A percentile compares a stretch with the other conserved stretches of the same genome.
Conservation (phyloP, 1,284 basidiomycete species). For the Cryptococcus maquisensis region DNA sequence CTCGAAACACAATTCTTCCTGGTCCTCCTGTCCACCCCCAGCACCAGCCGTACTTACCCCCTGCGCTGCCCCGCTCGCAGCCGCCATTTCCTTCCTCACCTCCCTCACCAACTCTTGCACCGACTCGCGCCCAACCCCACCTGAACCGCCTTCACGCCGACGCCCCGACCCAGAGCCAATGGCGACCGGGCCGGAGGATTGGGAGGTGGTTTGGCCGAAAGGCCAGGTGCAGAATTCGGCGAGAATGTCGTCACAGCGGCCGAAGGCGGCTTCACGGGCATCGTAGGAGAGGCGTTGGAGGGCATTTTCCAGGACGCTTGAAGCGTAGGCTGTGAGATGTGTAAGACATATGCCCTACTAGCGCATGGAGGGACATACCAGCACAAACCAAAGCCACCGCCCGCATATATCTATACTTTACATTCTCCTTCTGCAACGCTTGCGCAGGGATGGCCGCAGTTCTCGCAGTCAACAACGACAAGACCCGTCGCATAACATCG, state of each 20-base stretch:
- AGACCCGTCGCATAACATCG: constrained; percentile 67
- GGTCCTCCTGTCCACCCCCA: constrained; percentile 62
- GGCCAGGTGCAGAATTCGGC: constrained; percentile 88
- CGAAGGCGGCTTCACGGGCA: constrained; percentile 83
- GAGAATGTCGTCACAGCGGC: constrained; percentile 83
- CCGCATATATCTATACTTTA: constrained; percentile 72
- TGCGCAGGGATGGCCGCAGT: constrained; percentile 72
- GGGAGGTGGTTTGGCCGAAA: constrained; percentile 57
- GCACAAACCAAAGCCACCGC: constrained; percentile 80
- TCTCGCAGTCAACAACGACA: constrained; percentile 72
- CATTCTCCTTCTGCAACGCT: constrained; percentile 67
- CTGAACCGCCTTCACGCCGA: constrained; percentile 43
- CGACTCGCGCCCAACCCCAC: constrained; percentile 55
- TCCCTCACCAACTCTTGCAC: constrained; percentile 74
- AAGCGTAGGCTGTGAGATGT: constrained; percentile 61
- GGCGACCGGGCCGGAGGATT: constrained; percentile 34
- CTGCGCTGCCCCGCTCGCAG: constrained; percentile 47
- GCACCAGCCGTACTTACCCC: constrained; percentile 54
- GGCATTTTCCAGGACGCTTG: constrained; percentile 90
- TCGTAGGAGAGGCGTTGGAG: constrained; percentile 82
- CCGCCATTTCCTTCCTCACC: constrained; percentile 65
- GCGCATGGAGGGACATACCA: constrained; percentile 53
- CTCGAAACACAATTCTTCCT: constrained; percentile 79
- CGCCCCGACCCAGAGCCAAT: constrained; percentile 38
- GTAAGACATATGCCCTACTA: not conserved